Conservation (phyloP, 2,329 filamentous ascomycete species). For the Whalleya microplaca region DNA sequence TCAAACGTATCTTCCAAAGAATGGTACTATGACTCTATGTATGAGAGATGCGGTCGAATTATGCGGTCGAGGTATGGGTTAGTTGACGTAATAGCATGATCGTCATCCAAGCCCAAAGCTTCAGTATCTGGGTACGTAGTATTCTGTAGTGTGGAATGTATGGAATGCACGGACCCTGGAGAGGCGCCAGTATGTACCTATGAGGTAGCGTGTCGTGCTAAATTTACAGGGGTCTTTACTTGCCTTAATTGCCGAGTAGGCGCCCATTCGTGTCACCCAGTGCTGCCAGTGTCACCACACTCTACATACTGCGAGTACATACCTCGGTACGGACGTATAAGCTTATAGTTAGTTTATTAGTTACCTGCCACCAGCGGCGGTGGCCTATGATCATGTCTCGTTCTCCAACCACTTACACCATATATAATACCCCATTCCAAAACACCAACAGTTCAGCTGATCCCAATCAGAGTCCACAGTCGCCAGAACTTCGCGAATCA, state of each 20-base stretch:
- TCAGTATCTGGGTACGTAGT: no score
- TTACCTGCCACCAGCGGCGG: no score
- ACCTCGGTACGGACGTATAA: no score
- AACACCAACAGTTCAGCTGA: slow-evolving; percentile 17
- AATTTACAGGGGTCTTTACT: background rate
- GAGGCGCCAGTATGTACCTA: background rate
- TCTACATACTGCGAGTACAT: background rate
- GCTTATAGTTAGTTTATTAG: no score
- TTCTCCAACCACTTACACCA: background rate
- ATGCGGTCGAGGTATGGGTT: no score
- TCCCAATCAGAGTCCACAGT: slow-evolving; percentile 16
- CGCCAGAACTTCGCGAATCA: background rate
- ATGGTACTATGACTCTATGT: no score
- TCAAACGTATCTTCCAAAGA: background rate
- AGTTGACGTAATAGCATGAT: no score
- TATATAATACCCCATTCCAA: background rate
- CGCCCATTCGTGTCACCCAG: no score
- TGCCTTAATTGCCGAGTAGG: background rate
- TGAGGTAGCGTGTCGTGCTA: background rate
- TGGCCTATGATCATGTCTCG: background rate
- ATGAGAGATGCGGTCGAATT: no score
- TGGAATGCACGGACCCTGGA: background rate
- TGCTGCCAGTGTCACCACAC: background rate
- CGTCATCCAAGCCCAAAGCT: no score
- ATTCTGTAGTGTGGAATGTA: no score